Conservation (phyloP, 305 asterid genomes). For the Fraxinus greggii region DNA sequence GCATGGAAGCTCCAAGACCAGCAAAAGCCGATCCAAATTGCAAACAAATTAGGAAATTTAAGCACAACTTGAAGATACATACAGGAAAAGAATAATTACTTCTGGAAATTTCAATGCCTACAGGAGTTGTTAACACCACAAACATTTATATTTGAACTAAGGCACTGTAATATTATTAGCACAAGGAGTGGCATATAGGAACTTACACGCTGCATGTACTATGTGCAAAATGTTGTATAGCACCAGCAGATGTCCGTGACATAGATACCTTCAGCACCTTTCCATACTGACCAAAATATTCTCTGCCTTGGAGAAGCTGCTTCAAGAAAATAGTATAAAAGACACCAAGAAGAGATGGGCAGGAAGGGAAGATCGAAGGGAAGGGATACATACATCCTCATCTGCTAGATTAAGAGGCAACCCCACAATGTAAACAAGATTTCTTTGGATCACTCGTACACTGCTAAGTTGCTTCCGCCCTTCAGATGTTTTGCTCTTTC, state of each 20-base stretch:
- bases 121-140: background rate
- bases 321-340: slow-evolving; percentile 17
- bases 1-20: background rate
- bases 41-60: background rate
- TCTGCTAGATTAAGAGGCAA: slow-evolving; percentile 85
- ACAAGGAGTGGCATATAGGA: slow-evolving; percentile 5
- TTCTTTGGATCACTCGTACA: slow-evolving; percentile 85
- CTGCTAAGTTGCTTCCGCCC: slow-evolving; percentile 87
- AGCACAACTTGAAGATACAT: background rate
- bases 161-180: background rate
- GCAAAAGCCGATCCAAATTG: background rate
- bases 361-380: background rate
- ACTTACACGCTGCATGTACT: slow-evolving; percentile 98
- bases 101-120: slow-evolving; percentile 2
- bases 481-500: slow-evolving; percentile 70
- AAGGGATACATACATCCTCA: slow-evolving; percentile 58
- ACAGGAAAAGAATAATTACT: background rate
- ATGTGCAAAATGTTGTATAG: slow-evolving; percentile 82
- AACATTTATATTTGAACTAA: background rate
- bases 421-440: slow-evolving; percentile 92
- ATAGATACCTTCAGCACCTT: slow-evolving; percentile 90
- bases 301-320: slow-evolving; percentile 82
- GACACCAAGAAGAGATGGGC: slow-evolving; percentile 15
- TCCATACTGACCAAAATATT: slow-evolving; percentile 88
- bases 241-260: slow-evolving; percentile 87